Evolutionary conservation across 2,329 filamentous ascomycete genomes (phyloP), one percentile per base, ranked within the genome.

Genomic region (Verruconis gallopava): DNA sequence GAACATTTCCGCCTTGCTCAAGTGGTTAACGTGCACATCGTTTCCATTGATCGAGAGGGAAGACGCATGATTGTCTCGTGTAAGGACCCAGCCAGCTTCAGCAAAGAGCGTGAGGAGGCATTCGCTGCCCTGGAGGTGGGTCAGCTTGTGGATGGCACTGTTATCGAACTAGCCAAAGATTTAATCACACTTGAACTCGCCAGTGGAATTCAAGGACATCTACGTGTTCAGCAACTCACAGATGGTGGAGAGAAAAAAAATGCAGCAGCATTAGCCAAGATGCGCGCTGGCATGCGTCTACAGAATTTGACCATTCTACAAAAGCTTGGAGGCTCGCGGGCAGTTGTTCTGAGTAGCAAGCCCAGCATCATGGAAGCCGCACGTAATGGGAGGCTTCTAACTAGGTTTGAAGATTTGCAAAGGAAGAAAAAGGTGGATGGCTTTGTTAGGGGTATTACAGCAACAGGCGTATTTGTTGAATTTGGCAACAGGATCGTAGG

Each of bases 1-100:
- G 79, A 93, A 54, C 88, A 96, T 61, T 98, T 98, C 66, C 78
- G 81, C 25, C 64, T 78, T 34, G 93, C 91, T 1, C 91, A 98
- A 58, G 89, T 93, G 2, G 81, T 98, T 49, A 93, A 77, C 53
- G 83, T 95, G 15, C 84, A 89, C 53, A 77, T 93, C n/a, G 62
- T 94, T 22, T 82, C 80, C 38, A 77, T 95, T 38, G 78, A 93
- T 51, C 66, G 77, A 1, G 76, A 81, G 44, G 68, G 73, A 30
- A 70, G 72, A 46, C 79, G 81, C 50, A 73, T 98, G 49, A 75
- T 85, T 28, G 83, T 98, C 3, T 93, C 89, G 15, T 98, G 91
- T 71, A 94, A 93, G 61, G 86, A 94, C 50, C 83, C 84, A 5
- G 75, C 79, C 19, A 75, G 76, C 0, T 85, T 91, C 52, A 81